Evolutionary conservation across 2,329 filamentous ascomycete genomes (phyloP).

Genomic region (Geoglossum cookeanum): DNA sequence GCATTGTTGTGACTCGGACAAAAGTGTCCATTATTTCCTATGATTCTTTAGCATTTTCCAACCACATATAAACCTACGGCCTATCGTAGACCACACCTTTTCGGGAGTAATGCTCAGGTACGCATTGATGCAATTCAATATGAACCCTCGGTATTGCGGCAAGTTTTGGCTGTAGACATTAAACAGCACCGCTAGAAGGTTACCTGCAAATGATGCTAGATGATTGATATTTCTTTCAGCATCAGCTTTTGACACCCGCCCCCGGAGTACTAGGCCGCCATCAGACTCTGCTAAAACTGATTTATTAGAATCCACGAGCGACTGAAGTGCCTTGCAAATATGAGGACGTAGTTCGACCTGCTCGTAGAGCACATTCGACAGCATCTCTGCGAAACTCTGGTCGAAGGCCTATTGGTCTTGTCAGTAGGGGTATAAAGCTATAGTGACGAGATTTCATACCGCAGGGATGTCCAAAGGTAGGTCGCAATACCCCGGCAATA

Average conservation of each 20-base stretch:
- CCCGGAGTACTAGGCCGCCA: constrained; percentile 57
- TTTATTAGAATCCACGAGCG: constrained; percentile 80
- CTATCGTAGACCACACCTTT: constrained; percentile 19
- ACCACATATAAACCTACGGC: no score
- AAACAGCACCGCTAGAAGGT: constrained; percentile 90
- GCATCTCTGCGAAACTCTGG: constrained; percentile 69
- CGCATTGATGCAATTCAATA: constrained; percentile 85
- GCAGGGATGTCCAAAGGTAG: constrained; percentile 51
- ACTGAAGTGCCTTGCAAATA: constrained; percentile 70
- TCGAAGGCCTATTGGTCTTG: constrained; percentile 47
- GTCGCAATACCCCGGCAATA: constrained; percentile 86
- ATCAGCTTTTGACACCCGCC: constrained; percentile 53
- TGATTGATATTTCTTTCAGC: constrained; percentile 70
- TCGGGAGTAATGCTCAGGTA: constrained; percentile 76
- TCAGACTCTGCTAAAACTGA: constrained; percentile 50
- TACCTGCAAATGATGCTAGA: constrained; percentile 60
- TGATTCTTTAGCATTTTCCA: neutral
- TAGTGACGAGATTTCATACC: constrained; percentile 4
- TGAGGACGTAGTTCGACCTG: constrained; percentile 75
- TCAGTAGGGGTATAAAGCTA: neutral
- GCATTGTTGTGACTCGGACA: constrained; percentile 64
- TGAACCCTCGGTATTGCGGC: constrained; percentile 75
- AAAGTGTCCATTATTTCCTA: constrained; percentile 76
- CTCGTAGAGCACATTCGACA: constrained; percentile 83
- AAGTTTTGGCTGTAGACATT: constrained; percentile 97